phyloP scores from a whole-genome alignment of 2,329 filamentous ascomycete species.

The Aspergillus sp. region DNA sequence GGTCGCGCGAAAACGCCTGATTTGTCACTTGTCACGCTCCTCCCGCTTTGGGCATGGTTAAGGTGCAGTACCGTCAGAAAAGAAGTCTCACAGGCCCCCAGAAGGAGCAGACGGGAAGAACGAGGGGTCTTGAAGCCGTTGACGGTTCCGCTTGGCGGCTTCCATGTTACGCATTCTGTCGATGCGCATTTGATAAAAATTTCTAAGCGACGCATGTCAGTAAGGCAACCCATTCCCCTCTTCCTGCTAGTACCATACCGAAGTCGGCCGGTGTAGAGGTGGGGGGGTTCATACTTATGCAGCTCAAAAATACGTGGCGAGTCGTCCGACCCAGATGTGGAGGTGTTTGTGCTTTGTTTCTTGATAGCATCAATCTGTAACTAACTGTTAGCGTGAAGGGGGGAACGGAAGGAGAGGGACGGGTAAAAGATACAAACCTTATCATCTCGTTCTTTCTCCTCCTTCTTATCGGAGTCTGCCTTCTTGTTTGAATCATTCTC shows the following conservation, averaged over 20 bases:
- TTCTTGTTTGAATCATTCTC: conserved; percentile 41
- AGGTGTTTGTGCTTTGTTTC: conserved; percentile 35
- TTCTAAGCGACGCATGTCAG: conserved; percentile 47
- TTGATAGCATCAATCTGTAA: conserved; percentile 46
- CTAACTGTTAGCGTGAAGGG: conserved; percentile 1
- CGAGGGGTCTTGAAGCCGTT: conserved; percentile 73
- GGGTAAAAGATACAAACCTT: conserved; percentile 44
- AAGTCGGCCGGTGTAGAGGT: neutral
- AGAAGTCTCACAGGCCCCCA: conserved; percentile 39
- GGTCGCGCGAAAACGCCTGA: neutral
- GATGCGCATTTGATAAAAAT: conserved; percentile 83
- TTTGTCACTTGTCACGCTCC: neutral
- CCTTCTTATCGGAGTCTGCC: conserved; percentile 37
- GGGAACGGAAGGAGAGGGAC: neutral
- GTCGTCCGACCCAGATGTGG: conserved; percentile 53
- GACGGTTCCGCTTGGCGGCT: conserved; percentile 74
- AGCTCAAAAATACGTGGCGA: conserved; percentile 80
- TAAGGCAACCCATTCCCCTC: neutral
- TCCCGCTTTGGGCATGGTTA: neutral
- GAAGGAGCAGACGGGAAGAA: conserved; percentile 85
- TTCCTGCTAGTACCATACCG: neutral
- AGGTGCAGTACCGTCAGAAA: neutral
- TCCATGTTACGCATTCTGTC: conserved; percentile 77
- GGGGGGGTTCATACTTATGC: conserved; percentile 61
- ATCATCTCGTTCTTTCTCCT: conserved; percentile 52